These are phyloP conservation scores for Lanmaoa rubissima DNA, from an alignment of 768 basidiomycete species.

Conservation along the genomic window DNA sequence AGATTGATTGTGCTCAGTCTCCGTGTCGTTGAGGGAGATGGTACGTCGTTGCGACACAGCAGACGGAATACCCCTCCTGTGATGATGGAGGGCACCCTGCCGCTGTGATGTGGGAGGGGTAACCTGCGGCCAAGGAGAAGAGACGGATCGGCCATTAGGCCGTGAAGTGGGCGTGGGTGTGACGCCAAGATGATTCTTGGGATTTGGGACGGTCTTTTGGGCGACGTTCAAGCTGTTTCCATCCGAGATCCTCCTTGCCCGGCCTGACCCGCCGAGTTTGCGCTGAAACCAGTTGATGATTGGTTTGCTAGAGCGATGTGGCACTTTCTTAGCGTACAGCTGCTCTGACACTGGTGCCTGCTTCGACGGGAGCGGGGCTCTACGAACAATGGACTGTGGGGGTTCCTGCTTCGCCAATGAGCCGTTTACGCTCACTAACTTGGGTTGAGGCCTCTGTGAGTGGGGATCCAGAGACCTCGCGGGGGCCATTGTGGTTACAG, in stretches of 20 bases:
- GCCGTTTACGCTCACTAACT: constrained; percentile 5
- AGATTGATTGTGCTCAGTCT: constrained; percentile 41
- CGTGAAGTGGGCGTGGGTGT: constrained; percentile 15
- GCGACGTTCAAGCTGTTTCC: constrained; percentile 15
- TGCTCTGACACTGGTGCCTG: constrained; percentile 34
- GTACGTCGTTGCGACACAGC: constrained; percentile 47
- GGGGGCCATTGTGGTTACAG: constrained; percentile 7
- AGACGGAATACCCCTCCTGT: constrained; percentile 22
- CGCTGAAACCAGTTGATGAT: constrained; percentile 90
- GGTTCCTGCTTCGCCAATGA: constrained; percentile 17
- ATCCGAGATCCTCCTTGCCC: constrained; percentile 49
- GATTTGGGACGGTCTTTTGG: constrained; percentile 11
- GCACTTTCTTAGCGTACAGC: constrained; percentile 53
- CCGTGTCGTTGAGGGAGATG: constrained; percentile 63
- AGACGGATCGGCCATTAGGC: constrained; percentile 28
- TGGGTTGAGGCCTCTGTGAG: constrained; percentile 15
- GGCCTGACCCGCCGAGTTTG: constrained; percentile 72
- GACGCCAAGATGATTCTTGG: constrained; percentile 17
- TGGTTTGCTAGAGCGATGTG: constrained; percentile 75
- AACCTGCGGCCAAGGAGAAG: constrained; percentile 29
- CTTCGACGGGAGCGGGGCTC: constrained; percentile 19
- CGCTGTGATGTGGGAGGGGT: constrained; percentile 24
- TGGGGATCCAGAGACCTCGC: constrained; percentile 13
- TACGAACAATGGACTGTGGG: constrained; percentile 16
- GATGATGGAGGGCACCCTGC: constrained; percentile 17